These are phyloP conservation scores for Malassezia yamatoensis DNA, from an alignment of 1,284 basidiomycete species.

Conservation along the genomic window DNA sequence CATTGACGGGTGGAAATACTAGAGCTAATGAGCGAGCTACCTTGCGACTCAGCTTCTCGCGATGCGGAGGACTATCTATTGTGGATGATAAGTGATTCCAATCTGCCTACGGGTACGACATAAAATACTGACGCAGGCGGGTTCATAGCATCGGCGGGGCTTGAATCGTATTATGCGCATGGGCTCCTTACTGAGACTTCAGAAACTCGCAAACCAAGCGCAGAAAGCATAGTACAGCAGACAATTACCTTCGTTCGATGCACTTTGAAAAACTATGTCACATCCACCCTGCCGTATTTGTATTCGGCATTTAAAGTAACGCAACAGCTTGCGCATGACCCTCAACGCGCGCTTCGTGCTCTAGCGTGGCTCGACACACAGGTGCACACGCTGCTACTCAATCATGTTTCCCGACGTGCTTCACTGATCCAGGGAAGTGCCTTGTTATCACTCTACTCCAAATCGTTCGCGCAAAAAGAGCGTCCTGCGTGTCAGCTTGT, in stretches of 20 bases:
- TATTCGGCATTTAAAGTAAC: neutral
- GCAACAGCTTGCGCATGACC: neutral
- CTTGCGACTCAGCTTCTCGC: too few species aligned
- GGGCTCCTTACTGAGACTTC: conserved; percentile 55
- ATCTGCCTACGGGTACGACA: conserved; percentile 35
- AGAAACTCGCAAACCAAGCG: neutral
- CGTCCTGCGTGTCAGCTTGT: neutral
- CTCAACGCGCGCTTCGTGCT: neutral
- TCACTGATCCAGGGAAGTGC: conserved; percentile 86
- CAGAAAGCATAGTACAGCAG: neutral
- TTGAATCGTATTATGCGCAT: conserved; percentile 80
- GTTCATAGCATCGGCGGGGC: conserved; percentile 80
- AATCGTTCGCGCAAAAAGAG: conserved; percentile 55
- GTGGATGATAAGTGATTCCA: conserved; percentile 41
- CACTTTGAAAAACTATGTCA: conserved; percentile 13
- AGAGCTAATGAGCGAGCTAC: too few species aligned
- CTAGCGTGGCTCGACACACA: conserved; percentile 57
- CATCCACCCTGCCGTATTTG: conserved; percentile 7
- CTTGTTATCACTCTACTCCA: conserved; percentile 74
- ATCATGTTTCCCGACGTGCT: conserved; percentile 75
- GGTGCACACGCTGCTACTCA: conserved; percentile 76
- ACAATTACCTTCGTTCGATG: conserved; percentile 1
- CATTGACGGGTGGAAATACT: neutral
- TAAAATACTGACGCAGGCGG: conserved; percentile 56
- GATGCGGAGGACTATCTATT: conserved; percentile 29